phyloP scores from a whole-genome alignment of 345 rosid genomes.

The Lepidium africanum region DNA sequence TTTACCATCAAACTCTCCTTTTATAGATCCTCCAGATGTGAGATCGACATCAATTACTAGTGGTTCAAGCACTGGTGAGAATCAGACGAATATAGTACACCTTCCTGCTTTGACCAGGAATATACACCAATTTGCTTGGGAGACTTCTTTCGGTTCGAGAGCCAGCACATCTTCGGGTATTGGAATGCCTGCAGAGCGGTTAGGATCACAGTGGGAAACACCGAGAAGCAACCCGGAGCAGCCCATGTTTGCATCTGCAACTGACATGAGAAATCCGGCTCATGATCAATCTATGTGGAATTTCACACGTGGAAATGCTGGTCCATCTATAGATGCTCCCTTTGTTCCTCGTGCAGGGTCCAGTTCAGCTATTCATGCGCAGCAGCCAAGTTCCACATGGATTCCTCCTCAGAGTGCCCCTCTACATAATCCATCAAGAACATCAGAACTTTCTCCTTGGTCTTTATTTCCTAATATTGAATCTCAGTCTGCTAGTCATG shows the following conservation, averaged over 20 bases:
- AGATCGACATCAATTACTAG: constrained; percentile 33
- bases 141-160: constrained; percentile 44
- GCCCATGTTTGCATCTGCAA: constrained; percentile 43
- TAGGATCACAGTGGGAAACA: constrained; percentile 34
- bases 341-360: constrained; percentile 40
- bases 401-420: constrained; percentile 35
- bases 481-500: constrained; percentile 48
- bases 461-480: constrained; percentile 58
- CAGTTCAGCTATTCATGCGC: constrained; percentile 43
- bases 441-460: constrained; percentile 59
- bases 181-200: constrained; percentile 36
- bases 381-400: constrained; percentile 44
- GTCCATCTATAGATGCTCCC: constrained; percentile 34
- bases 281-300: constrained; percentile 66
- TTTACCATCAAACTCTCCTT: constrained; percentile 34
- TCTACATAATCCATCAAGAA: constrained; percentile 38
- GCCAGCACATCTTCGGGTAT: constrained; percentile 38
- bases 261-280: constrained; percentile 43
- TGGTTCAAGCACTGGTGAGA: constrained; percentile 37
- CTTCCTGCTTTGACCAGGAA: constrained; percentile 46
- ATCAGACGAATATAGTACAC: constrained; percentile 38
- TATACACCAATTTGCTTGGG: constrained; percentile 43
- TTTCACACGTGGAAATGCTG: constrained; percentile 42
- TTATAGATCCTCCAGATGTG: constrained; percentile 37
- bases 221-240: constrained; percentile 47